These are phyloP conservation scores for Anthracocystis panici-leucophaei DNA, from an alignment of 1,284 basidiomycete genomes.

Conservation along the genomic window DNA sequence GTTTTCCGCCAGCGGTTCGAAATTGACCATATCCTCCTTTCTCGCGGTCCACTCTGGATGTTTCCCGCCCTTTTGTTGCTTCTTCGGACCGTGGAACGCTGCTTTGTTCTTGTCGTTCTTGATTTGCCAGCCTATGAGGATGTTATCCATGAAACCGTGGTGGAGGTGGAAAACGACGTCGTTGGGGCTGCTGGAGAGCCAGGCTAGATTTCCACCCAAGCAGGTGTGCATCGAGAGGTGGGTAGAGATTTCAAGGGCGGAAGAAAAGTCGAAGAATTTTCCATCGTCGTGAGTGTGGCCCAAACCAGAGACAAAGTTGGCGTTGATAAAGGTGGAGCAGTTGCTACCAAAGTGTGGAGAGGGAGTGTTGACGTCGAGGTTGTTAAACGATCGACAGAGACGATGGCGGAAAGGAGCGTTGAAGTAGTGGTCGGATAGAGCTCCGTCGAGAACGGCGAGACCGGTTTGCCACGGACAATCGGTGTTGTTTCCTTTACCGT, in stretches of 20 bases:
- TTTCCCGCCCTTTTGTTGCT: conserved; percentile 19
- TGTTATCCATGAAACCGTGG: conserved; percentile 25
- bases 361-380: conserved; percentile 19
- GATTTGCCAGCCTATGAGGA: conserved; percentile 21
- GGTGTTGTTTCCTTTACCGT: conserved; percentile 18
- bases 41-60: conserved; percentile 28
- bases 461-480: conserved; percentile 26
- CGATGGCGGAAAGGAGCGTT: conserved; percentile 37
- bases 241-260: conserved; percentile 31
- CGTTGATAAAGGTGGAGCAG: conserved; percentile 35
- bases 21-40: conserved; percentile 30
- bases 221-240: conserved; percentile 42
- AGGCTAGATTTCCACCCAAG: conserved; percentile 32
- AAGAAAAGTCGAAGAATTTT: conserved; percentile 33
- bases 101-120: conserved; percentile 9
- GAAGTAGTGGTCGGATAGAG: conserved; percentile 23
- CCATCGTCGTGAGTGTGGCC: conserved; percentile 25
- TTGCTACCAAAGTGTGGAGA: conserved; percentile 29
- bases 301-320: conserved; percentile 21
- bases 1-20: conserved; percentile 24
- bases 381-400: conserved; percentile 46
- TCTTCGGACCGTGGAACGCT: conserved; percentile 36
- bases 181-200: conserved; percentile 27
- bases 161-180: conserved; percentile 23
- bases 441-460: conserved; percentile 27